These are phyloP conservation scores for Coccomyxa subellipsoidea DNA, from an alignment of 163 green algal genomes.

Conservation along the genomic window DNA sequence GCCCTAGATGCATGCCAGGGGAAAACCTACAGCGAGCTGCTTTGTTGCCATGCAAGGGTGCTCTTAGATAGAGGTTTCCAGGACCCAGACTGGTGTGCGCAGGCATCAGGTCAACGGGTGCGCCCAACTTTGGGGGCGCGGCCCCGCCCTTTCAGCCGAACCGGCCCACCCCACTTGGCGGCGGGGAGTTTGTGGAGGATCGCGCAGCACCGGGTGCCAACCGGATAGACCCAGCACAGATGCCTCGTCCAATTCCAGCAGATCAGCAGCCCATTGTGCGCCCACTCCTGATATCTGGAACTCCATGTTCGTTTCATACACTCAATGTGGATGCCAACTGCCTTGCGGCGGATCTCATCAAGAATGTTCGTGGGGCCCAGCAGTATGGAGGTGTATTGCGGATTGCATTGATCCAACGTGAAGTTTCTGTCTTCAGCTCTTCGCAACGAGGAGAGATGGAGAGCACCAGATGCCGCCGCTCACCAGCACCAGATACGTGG, in stretches of 20 bases:
- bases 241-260: neutral
- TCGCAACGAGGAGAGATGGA: slow-evolving; percentile 62
- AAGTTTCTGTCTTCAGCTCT: slow-evolving; percentile 29
- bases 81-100: no score
- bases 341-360: neutral
- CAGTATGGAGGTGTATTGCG: no score
- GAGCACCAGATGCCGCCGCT: slow-evolving; percentile 53
- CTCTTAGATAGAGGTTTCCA: no score
- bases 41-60: no score
- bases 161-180: neutral
- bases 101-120: no score
- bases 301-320: neutral
- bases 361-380: neutral
- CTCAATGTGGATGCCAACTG: neutral
- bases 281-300: neutral
- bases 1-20: no score
- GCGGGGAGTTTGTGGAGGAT: neutral
- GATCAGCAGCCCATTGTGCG: neutral
- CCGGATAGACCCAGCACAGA: neutral
- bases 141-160: neutral
- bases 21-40: no score
- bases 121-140: neutral
- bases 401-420: neutral
- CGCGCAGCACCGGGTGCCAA: neutral
- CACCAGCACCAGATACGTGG: slow-evolving; percentile 23